Evolutionary conservation across 257 asterid species (phyloP).

Genomic region (Primulina eburnea): DNA sequence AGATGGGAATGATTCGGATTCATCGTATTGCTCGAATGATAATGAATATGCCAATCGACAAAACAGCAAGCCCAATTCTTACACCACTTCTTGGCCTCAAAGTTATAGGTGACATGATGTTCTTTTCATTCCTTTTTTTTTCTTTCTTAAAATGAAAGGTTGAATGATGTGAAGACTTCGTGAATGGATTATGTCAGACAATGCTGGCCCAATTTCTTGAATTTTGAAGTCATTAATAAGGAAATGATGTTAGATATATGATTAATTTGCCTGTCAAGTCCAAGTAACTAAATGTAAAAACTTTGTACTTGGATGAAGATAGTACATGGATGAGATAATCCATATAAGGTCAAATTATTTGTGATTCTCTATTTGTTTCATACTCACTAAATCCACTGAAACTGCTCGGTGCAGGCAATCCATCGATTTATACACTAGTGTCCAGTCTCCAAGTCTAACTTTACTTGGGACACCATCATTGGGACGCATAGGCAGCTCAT

Average conservation of each 20-base stretch:
- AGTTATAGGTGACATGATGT: conserved; percentile 67
- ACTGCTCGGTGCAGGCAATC: conserved; percentile 65
- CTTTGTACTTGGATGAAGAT: neutral
- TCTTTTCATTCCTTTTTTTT: neutral
- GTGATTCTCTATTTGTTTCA: conserved; percentile 10
- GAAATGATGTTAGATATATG: neutral
- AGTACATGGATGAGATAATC: neutral
- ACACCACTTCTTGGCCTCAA: conserved; percentile 83
- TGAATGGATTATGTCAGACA: neutral
- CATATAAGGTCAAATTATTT: neutral
- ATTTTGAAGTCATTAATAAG: neutral
- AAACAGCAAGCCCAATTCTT: conserved; percentile 44
- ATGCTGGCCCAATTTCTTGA: conserved; percentile 3
- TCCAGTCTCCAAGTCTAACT: conserved; percentile 79
- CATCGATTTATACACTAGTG: conserved; percentile 79
- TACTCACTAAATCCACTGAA: conserved; percentile 14
- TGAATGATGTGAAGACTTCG: neutral
- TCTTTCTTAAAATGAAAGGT: neutral
- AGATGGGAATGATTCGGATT: conserved; percentile 61
- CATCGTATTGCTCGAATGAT: conserved; percentile 48
- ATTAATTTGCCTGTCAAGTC: neutral
- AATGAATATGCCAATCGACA: conserved; percentile 36
- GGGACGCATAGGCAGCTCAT: conserved; percentile 70
- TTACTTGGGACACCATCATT: conserved; percentile 71
- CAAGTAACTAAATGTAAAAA: neutral